Evolutionary conservation across 208 protist species (phyloP).

Genomic region (Acanthamoeba pearcei): DNA sequence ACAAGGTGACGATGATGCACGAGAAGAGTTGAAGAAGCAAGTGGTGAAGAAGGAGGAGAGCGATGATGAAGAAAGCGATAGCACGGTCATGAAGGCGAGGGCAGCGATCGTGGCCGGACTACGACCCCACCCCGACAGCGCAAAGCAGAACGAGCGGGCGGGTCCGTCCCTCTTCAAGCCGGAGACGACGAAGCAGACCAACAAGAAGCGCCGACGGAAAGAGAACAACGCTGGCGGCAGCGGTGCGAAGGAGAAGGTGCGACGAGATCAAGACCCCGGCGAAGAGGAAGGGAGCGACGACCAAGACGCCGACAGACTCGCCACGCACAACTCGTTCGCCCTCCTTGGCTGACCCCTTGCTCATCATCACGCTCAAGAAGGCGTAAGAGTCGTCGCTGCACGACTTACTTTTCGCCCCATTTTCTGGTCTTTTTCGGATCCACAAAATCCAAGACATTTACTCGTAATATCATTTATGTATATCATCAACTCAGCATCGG

Average conservation of each 20-base stretch:
- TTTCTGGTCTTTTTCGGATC: constrained; percentile 2
- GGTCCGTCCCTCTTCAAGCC: background rate
- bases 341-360: background rate
- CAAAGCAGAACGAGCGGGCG: background rate
- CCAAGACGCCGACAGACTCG: background rate
- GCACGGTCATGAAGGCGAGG: constrained; percentile 2
- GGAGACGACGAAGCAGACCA: background rate
- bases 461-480: background rate
- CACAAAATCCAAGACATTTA: background rate
- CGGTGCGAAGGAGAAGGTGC: background rate
- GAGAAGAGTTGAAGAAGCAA: background rate
- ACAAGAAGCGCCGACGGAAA: constrained; percentile 8
- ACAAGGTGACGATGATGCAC: background rate
- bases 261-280: background rate
- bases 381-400: background rate
- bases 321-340: constrained; percentile 2
- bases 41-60: background rate
- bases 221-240: background rate
- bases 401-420: background rate
- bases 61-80: background rate
- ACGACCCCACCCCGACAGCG: background rate
- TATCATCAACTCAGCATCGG: background rate
- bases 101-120: constrained; percentile 1
- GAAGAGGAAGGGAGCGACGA: background rate
- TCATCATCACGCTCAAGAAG: too few species aligned